Percentiles rank a stretch among this genome's conserved stretches.
Conservation (phyloP, 176 grass and related monocot genomes). For the Lolium multiflorum region DNA sequence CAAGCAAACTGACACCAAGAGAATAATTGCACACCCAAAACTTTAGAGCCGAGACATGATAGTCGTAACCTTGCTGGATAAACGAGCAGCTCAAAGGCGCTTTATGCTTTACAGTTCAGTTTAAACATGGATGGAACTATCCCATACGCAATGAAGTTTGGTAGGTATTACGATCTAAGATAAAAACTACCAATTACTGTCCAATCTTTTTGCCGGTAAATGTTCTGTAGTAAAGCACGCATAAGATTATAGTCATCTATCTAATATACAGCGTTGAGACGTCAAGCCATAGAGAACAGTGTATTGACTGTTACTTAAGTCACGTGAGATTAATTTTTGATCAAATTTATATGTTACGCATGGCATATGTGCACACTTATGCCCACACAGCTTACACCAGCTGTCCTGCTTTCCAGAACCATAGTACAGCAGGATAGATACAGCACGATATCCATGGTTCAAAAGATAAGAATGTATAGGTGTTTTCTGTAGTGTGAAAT, state of each 20-base stretch:
- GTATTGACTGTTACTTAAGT: background rate
- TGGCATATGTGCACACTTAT: background rate
- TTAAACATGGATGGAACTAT: constrained; percentile 31
- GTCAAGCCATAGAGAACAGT: background rate
- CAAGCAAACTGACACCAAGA: constrained; percentile 27
- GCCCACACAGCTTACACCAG: background rate
- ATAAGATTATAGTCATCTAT: background rate
- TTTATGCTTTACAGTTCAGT: background rate
- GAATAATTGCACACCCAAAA: constrained; percentile 14
- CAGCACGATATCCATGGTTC: background rate
- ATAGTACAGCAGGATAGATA: background rate
- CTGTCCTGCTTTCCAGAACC: constrained; percentile 10
- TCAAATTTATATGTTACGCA: constrained; percentile 14
- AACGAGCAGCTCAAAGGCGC: background rate
- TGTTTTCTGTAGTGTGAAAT: background rate
- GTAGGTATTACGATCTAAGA: constrained; percentile 29
- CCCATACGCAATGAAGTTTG: background rate
- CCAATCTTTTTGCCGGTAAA: background rate
- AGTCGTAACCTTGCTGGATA: background rate
- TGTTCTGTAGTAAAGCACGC: background rate
- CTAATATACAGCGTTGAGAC: background rate
- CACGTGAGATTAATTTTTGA: background rate
- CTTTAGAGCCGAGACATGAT: constrained; percentile 23
- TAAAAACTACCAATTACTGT: background rate
- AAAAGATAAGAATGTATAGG: background rate